Evolutionary conservation across 257 asterid genomes (phyloP).

Genomic region (Nicotiana attenuata): DNA sequence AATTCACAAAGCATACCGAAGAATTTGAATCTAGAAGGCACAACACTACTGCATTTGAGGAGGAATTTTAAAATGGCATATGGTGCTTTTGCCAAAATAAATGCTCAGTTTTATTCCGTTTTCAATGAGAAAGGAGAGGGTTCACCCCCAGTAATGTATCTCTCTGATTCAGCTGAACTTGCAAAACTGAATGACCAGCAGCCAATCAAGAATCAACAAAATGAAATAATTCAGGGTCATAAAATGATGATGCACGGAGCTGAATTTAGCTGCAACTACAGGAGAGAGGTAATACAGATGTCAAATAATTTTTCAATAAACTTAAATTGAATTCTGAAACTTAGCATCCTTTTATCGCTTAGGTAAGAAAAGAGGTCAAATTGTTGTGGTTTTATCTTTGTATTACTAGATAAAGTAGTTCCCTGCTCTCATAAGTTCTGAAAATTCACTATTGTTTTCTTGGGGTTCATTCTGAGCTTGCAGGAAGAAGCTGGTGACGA

Average conservation of each 20-base stretch:
- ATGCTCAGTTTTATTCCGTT: conserved; percentile 26
- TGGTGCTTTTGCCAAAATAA: conserved; percentile 31
- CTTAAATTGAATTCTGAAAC: background rate
- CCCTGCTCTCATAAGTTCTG: background rate
- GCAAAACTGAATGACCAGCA: conserved; percentile 15
- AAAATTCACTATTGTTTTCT: background rate
- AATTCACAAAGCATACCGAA: background rate
- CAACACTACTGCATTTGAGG: conserved; percentile 20
- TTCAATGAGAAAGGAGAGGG: conserved; percentile 16
- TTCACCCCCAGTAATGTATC: conserved; percentile 7
- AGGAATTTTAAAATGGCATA: conserved; percentile 31
- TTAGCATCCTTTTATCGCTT: background rate
- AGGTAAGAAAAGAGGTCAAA: background rate
- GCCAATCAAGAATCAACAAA: conserved; percentile 16
- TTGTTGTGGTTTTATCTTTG: background rate
- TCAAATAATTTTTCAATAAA: background rate
- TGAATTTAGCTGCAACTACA: conserved; percentile 20
- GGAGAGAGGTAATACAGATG: conserved; percentile 31
- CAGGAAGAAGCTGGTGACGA: conserved; percentile 34
- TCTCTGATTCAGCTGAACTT: conserved; percentile 14
- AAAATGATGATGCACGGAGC: conserved; percentile 15
- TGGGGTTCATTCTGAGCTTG: conserved; percentile 7
- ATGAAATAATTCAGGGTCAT: conserved; percentile 7
- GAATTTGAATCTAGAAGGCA: conserved; percentile 10
- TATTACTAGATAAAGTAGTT: background rate